Percentiles rank a stretch among this genome's conserved stretches.
Evolutionary conservation across 2,329 filamentous ascomycete genomes (phyloP).

Genomic region (Nigrograna mackinnonii): DNA sequence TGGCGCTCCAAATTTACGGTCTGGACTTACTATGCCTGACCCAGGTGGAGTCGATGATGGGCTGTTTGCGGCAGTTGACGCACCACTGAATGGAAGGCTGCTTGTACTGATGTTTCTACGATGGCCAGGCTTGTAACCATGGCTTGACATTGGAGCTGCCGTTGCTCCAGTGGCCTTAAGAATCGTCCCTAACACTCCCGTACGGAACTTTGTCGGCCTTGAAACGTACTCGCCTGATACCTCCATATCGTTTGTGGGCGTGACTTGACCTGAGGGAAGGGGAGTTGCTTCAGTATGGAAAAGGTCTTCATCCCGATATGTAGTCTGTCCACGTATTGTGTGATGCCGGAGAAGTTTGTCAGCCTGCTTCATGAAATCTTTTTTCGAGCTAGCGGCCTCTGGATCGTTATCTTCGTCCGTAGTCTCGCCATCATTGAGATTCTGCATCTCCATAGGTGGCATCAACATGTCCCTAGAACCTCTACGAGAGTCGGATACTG

Average conservation of each 20-base stretch:
- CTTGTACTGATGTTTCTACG: conserved; percentile 28
- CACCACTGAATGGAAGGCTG: conserved; percentile 29
- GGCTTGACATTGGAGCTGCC: conserved; percentile 9
- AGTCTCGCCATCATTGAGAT: conserved; percentile 19
- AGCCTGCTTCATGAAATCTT: conserved; percentile 46
- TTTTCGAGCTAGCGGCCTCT: conserved; percentile 5
- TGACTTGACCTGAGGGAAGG: conserved; percentile 50
- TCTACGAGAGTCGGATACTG: conserved; percentile 35
- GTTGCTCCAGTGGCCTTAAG: conserved; percentile 53
- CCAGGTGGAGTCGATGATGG: conserved; percentile 43
- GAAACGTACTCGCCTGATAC: conserved; percentile 67
- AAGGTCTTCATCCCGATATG: conserved; percentile 28
- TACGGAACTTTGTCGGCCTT: conserved; percentile 68
- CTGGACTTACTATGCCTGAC: conserved; percentile 49
- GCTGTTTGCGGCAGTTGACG: conserved; percentile 40
- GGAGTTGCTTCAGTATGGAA: conserved; percentile 30
- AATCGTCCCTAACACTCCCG: conserved; percentile 73
- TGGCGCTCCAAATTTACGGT: conserved; percentile 23
- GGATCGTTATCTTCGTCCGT: conserved; percentile 34
- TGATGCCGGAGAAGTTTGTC: conserved; percentile 37
- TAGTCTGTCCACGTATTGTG: conserved; percentile 22
- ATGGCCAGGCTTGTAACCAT: conserved; percentile 17
- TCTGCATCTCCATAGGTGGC: conserved; percentile 18
- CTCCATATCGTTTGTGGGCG: conserved; percentile 51
- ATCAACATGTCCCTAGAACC: conserved; percentile 33